Base-by-base conservation (phyloP, 108 stramenopile genomes). In the Poteriospumella lacustris region DNA sequence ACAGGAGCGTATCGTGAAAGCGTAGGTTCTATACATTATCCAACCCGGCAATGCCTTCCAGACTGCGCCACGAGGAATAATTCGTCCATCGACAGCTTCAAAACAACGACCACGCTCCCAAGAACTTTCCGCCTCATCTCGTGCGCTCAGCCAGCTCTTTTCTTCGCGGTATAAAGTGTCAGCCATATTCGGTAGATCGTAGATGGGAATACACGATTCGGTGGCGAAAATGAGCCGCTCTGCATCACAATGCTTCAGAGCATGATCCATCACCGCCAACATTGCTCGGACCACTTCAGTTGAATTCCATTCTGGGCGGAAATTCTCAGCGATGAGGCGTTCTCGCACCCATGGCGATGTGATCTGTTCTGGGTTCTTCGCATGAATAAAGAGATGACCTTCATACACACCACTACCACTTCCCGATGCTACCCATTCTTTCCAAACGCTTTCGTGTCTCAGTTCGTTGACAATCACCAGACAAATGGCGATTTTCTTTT, bases 181-280 rank as follows among this genome's bases (percentile, higher is more conserved):
- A 19, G 38, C 36, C 28, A 40, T 24, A 5, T 73, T 31, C 28
- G 9, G 38, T 9, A 73, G 9, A 26, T 24, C 15, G 42, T 73
- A 73, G 28, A 73, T 38, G 5, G 70, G 70, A 73, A 73, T 73
- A 73, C 70, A 73, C 5, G 70, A 73, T 56, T 73, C 70, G 9
- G 41, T 42, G 36, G n/a, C 12, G 36, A 73, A 73, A 24, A 40
- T 67, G 15, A 40, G 12, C 19, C 64, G 9, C n/a, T n/a, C n/a
- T n/a, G n/a, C n/a, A n/a, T 24, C 52, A 24, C 52, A 56, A 56
- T 24, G n/a, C 19, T 39, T 19, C 70, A 73, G 3, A 29, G 70
- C 36, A 12, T 73, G 5, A 29, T 5, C 31, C 3, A 73, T 24
- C 5, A 73, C 36, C 5, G 70, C 5, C 9, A 73, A 5, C 70